Percentiles rank a stretch among this genome's conserved stretches.
phyloP scores from a whole-genome alignment of 768 basidiomycete genomes.

The Lactarius sanguifluus region DNA sequence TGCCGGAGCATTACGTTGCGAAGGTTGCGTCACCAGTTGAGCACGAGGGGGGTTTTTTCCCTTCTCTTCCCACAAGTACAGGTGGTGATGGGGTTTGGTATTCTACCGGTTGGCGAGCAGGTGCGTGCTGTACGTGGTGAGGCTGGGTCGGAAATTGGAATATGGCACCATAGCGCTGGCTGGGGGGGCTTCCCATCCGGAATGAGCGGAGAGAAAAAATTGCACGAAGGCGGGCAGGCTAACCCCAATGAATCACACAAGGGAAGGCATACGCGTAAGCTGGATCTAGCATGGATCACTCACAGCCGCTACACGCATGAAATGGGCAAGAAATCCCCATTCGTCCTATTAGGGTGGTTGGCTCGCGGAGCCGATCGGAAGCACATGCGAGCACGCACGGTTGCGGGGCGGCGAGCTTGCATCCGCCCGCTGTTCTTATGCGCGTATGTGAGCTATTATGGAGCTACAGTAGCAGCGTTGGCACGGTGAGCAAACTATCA shows the following conservation, averaged over 20 bases:
- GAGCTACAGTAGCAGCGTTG: neutral
- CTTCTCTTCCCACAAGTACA: neutral
- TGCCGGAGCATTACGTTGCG: neutral
- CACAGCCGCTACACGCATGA: constrained; percentile 8
- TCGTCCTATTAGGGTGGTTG: neutral
- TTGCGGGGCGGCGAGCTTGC: constrained; percentile 4
- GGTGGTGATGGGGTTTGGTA: neutral
- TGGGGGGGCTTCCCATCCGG: neutral
- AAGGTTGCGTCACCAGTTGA: neutral
- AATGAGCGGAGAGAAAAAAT: neutral
- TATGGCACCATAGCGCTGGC: constrained; percentile 1
- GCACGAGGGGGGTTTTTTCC: neutral
- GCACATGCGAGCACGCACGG: neutral
- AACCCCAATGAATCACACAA: neutral
- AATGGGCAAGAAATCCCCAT: neutral
- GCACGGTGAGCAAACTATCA: neutral
- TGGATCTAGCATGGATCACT: neutral
- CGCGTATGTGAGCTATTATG: neutral
- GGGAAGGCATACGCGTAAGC: neutral
- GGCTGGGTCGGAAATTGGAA: constrained; percentile 1
- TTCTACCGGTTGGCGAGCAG: neutral
- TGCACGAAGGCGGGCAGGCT: neutral
- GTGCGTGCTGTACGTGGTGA: neutral
- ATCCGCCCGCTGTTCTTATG: neutral
- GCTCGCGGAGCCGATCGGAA: constrained; percentile 10